A percentile compares a stretch with the other conserved stretches of the same genome.
Conservation (phyloP, 2,329 filamentous ascomycete species). For the Daldinia sp. region DNA sequence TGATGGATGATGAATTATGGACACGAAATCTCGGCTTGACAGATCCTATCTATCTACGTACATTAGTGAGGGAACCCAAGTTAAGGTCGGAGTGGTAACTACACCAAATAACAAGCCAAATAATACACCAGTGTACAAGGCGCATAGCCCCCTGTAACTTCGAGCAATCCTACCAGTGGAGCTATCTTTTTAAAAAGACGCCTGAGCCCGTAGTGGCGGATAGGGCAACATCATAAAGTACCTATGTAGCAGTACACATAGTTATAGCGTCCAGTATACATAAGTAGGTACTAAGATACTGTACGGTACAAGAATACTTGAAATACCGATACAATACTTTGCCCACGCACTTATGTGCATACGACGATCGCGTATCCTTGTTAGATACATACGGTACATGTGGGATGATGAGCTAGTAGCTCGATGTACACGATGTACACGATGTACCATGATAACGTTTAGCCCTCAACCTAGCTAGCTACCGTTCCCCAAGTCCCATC, state of each 20-base stretch:
- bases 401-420: constrained; percentile 10
- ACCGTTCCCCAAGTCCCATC: constrained; percentile 22
- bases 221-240: not conserved
- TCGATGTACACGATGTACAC: constrained; percentile 10
- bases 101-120: not conserved
- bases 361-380: not conserved
- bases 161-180: not conserved
- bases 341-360: not conserved
- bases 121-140: not conserved
- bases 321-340: not conserved
- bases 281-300: not conserved
- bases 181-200: not conserved
- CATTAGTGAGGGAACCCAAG: constrained; percentile 15
- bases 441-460: constrained; percentile 35
- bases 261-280: not conserved
- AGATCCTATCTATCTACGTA: constrained; percentile 27
- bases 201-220: not conserved
- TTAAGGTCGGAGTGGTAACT: not conserved
- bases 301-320: no score
- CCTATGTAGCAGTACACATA: not conserved
- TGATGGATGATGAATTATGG: not conserved
- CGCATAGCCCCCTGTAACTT: not conserved
- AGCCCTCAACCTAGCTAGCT: constrained; percentile 20
- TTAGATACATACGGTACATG: constrained; percentile 19
- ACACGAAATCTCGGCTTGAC: not conserved